A percentile compares a stretch with the other conserved stretches of the same genome.
phyloP scores from a whole-genome alignment of 164 flowering plant species.

The Stephania cephalantha region DNA sequence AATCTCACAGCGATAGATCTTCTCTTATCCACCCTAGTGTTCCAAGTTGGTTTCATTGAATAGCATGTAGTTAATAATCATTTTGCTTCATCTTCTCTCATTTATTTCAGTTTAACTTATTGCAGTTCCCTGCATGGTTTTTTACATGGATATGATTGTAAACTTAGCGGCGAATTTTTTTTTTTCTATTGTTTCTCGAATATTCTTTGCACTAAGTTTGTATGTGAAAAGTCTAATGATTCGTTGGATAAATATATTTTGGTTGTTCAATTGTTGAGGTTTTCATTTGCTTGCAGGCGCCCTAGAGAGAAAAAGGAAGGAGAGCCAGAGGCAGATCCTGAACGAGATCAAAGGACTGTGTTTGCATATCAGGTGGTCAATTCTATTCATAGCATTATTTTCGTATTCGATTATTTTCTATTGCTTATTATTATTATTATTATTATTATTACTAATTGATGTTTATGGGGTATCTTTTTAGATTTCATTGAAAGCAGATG shows the following conservation, averaged over 20 bases:
- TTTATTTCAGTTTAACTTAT: conserved; percentile 29
- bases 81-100: not conserved
- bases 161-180: conserved; percentile 30
- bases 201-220: not conserved
- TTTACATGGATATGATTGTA: conserved; percentile 33
- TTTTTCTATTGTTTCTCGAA: conserved; percentile 27
- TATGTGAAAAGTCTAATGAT: not conserved
- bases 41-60: conserved; percentile 24
- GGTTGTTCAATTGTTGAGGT: conserved; percentile 2
- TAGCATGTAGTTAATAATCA: not conserved
- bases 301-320: conserved; percentile 80
- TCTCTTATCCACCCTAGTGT: conserved; percentile 3
- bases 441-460: not conserved
- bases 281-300: conserved; percentile 46
- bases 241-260: not conserved
- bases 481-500: conserved; percentile 84
- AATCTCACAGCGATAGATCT: not conserved
- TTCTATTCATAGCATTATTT: no score
- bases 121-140: conserved; percentile 58
- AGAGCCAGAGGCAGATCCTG: conserved; percentile 93
- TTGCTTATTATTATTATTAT: not conserved
- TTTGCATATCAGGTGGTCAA: conserved; percentile 85
- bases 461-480: conserved; percentile 22
- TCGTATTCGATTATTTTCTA: not conserved
- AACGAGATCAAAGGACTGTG: conserved; percentile 94